Base-by-base conservation (phyloP, 768 basidiomycete species). In the Trametes punicea region DNA sequence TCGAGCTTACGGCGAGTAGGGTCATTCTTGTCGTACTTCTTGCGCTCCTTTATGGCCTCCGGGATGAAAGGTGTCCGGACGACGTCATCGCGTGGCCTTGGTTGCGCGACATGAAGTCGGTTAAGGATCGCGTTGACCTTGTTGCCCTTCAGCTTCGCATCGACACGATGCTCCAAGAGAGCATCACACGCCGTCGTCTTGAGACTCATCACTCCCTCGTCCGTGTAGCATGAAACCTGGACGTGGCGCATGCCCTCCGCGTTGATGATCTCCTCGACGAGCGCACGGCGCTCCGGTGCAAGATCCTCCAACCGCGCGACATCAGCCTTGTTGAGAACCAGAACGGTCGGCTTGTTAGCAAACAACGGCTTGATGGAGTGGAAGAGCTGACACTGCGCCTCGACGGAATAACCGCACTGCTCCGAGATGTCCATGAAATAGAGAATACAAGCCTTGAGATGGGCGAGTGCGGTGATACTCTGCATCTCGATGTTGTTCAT, bases 401-500 rank as follows among this genome's bases (percentile, higher is more conserved):
- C 97, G 59, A 98, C 81, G 5, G 90, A 85, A 76, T 97, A 99
- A 10, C 97, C 97, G 73, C 97, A 99, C 70, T 99, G 97, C 73
- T 98, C 97, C 61, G 88, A 92, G 27, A 98, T 80, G 71, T 99
- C 97, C 94, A 99, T 98, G 70, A 98, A 99, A 75, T 98, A 99
- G 70, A 99, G 74, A 9, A 98, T 80, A 68, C 93, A 95, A 62
- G 87, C 84, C 73, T 97, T 93, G 41, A 99, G 75, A 74, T 99
- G 97, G 6, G 97, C 97, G 59, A 99, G 77, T 13, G 97, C 97
- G 33, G 96, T 98, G 69, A 97, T 97, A 65, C 92, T 95, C 78
- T 99, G 97, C 96, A 98, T 99, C 76, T 99, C 97, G 65, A 99
- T 99, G 57, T 95, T 98, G 79, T 98, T 98, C 97, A 99, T 98